Conservation (phyloP, 2,329 filamentous ascomycete species). For the Calonectria pseudoturangicola region DNA sequence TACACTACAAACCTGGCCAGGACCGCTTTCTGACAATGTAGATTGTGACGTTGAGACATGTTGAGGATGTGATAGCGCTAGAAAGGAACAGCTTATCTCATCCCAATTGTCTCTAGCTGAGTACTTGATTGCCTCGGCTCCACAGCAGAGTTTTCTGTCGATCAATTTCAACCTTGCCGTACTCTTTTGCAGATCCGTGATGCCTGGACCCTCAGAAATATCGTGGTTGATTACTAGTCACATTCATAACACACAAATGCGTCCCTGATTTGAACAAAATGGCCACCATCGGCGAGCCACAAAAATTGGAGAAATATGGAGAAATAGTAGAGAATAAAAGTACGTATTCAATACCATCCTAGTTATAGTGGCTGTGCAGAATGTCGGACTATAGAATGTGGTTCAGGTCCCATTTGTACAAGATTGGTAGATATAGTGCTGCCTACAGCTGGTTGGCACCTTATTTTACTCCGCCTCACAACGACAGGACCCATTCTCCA, state of each 20-base stretch:
- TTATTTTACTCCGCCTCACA: constrained; percentile 7
- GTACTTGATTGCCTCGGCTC: not conserved
- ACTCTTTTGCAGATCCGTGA: not conserved
- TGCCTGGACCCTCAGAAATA: not conserved
- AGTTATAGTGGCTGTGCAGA: not conserved
- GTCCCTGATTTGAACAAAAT: not conserved
- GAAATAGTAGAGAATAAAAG: not conserved
- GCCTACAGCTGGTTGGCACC: constrained; percentile 16
- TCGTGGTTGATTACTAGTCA: not conserved
- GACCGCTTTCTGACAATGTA: not conserved
- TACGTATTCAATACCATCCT: not conserved
- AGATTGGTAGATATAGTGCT: constrained; percentile 14
- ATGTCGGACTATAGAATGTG: not conserved
- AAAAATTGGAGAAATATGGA: not conserved
- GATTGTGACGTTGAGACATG: not conserved
- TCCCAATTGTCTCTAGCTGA: not conserved
- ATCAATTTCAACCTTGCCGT: not conserved
- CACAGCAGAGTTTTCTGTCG: not conserved
- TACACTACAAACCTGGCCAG: constrained; percentile 1
- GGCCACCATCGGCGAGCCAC: not conserved
- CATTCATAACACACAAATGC: not conserved
- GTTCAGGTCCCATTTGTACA: constrained; percentile 2
- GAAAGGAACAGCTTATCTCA: not conserved
- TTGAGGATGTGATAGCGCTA: not conserved
- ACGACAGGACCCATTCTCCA: not conserved